Conservation (phyloP, 768 basidiomycete species). For the Boletus vermiculosoides region DNA sequence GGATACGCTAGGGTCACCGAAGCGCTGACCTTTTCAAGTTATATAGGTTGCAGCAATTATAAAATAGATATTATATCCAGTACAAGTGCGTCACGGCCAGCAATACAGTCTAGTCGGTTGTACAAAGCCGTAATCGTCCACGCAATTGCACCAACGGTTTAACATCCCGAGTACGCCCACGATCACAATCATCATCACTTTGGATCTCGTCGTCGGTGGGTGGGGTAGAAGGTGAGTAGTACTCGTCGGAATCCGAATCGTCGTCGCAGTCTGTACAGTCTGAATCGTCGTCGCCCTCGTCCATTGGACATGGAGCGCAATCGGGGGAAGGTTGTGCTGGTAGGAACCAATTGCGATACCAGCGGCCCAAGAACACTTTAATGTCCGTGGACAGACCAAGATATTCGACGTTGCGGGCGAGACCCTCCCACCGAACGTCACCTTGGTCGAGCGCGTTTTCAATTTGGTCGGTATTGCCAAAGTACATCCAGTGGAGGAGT, state of each 20-base stretch:
- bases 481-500: conserved; percentile 81
- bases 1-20: too few relatives aligned
- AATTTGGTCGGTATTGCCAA: conserved; percentile 65
- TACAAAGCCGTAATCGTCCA: conserved; percentile 24
- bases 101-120: conserved; percentile 1
- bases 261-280: conserved; percentile 21
- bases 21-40: background rate
- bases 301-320: conserved; percentile 24
- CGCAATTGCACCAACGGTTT: conserved; percentile 39
- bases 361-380: conserved; percentile 72
- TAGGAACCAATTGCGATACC: conserved; percentile 67
- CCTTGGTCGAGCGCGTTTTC: conserved; percentile 65
- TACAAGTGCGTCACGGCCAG: background rate
- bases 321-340: conserved; percentile 29
- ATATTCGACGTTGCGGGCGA: conserved; percentile 88
- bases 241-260: conserved; percentile 7
- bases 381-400: conserved; percentile 74
- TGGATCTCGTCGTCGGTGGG: conserved; percentile 41
- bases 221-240: conserved; percentile 32
- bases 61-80: background rate
- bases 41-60: background rate
- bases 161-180: conserved; percentile 41
- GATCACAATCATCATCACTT: conserved; percentile 38
- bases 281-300: conserved; percentile 31
- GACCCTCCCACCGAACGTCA: conserved; percentile 76